Conservation (phyloP, 2,329 filamentous ascomycete genomes). For the Nemania abortiva region DNA sequence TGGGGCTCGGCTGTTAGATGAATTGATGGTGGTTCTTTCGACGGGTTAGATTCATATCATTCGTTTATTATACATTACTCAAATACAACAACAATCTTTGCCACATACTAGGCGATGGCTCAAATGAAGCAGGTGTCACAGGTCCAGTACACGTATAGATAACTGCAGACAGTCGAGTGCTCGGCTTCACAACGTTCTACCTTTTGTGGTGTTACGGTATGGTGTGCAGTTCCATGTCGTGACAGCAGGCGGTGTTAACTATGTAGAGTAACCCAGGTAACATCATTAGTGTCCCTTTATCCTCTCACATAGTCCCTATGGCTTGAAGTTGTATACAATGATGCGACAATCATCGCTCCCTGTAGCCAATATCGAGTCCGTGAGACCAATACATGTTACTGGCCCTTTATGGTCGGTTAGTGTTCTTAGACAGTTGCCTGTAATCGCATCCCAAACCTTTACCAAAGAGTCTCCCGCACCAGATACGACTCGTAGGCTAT, state of each 20-base stretch:
- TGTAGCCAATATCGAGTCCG: constrained; percentile 18
- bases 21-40: background rate
- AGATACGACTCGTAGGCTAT: constrained; percentile 24
- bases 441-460: constrained; percentile 24
- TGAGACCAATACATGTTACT: constrained; percentile 16
- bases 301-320: background rate
- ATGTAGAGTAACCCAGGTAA: background rate
- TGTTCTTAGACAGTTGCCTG: constrained; percentile 19
- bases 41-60: background rate
- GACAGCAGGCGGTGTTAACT: background rate
- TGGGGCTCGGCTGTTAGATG: background rate
- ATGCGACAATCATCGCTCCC: constrained; percentile 23
- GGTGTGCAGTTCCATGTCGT: no score
- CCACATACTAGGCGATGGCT: background rate
- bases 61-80: background rate
- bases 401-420: constrained; percentile 8
- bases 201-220: no score
- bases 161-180: no score
- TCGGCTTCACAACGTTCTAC: no score
- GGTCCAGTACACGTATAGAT: no score
- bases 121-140: background rate
- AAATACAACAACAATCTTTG: background rate
- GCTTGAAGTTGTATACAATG: constrained; percentile 25
- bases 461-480: constrained; percentile 13
- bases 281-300: background rate